Conservation (phyloP, 257 asterid genomes). For the Cruciata laevipes region DNA sequence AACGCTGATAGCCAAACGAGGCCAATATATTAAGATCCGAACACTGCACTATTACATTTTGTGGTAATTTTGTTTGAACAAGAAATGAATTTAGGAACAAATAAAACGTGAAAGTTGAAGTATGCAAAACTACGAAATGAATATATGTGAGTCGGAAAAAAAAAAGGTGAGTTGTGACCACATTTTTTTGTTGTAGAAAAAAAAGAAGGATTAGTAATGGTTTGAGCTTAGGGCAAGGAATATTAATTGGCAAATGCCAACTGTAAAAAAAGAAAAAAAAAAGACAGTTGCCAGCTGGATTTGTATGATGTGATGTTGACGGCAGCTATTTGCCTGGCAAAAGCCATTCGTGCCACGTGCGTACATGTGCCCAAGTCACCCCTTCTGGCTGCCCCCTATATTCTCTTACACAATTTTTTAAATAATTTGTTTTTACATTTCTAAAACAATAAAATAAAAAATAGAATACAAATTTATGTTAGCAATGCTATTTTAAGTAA, state of each 20-base stretch:
- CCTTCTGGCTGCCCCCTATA: background rate
- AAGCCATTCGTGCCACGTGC: constrained; percentile 39
- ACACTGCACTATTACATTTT: too few relatives aligned
- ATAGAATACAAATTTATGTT: too few relatives aligned
- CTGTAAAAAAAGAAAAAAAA: constrained; percentile 24
- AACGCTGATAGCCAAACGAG: too few relatives aligned
- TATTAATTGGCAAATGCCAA: constrained; percentile 30
- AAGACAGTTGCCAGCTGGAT: constrained; percentile 23
- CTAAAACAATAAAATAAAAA: too few relatives aligned
- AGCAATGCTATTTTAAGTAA: too few relatives aligned
- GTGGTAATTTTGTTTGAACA: background rate
- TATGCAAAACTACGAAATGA: background rate
- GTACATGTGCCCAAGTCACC: constrained; percentile 36
- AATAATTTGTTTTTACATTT: too few relatives aligned
- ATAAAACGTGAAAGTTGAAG: background rate
- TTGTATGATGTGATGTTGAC: constrained; percentile 36
- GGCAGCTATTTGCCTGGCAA: constrained; percentile 35
- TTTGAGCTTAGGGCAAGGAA: constrained; percentile 15
- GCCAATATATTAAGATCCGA: too few relatives aligned
- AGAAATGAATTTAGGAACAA: too few relatives aligned
- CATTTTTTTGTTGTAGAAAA: too few relatives aligned
- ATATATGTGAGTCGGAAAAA: background rate
- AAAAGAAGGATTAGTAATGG: background rate
- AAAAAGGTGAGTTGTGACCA: too few relatives aligned
- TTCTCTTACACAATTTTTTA: background rate